Evolutionary conservation across 768 basidiomycete genomes (phyloP), one percentile per base, ranked within the genome.

Genomic region (Porphyrellus cyaneotinctus): DNA sequence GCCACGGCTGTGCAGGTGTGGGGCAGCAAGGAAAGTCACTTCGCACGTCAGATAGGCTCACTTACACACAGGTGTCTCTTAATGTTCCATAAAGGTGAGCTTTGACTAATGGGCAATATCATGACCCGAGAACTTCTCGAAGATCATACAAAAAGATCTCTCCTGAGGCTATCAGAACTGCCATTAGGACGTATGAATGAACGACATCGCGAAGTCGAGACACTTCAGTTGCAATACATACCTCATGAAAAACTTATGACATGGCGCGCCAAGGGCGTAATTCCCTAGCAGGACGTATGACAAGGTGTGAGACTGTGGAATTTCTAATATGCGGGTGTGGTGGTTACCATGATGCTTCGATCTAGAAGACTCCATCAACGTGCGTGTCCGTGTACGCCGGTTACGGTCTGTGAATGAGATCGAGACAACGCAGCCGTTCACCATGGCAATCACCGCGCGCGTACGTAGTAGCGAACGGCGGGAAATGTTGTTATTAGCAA

Each of bases 401-500:
- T 22, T 13, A 41, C 17, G 22, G 30, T 23, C 42, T 46, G 45
- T 41, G 23, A 23, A 36, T 30, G 33, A 58, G 41, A 55, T 54
- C 37, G 61, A 47, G 38, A 30, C 20, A 49, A 39, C 26, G 35
- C 10, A 22, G 26, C 26, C 35, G 26, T 26, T 35, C 32, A 41
- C 26, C 17, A 6, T 51, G 58, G 63, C 31, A 51, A 65, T 53
- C 61, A 46, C 58, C 55, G 23, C 36, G 42, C 24, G 35, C 44
- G 50, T 24, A n/a, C 14, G 57, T 33, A 36, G 42, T 41, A 36
- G n/a, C 39, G 43, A 23, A n/a, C n/a, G n/a, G n/a, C n/a, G n/a
- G n/a, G n/a, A n/a, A n/a, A n/a, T n/a, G n/a, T n/a, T 52, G 60
- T 44, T 55, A 52, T 47, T 48, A 47, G 43, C 46, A 52, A 61